phyloP scores from a whole-genome alignment of 1,284 basidiomycete species.

The Ceraceosorus bombacis region DNA sequence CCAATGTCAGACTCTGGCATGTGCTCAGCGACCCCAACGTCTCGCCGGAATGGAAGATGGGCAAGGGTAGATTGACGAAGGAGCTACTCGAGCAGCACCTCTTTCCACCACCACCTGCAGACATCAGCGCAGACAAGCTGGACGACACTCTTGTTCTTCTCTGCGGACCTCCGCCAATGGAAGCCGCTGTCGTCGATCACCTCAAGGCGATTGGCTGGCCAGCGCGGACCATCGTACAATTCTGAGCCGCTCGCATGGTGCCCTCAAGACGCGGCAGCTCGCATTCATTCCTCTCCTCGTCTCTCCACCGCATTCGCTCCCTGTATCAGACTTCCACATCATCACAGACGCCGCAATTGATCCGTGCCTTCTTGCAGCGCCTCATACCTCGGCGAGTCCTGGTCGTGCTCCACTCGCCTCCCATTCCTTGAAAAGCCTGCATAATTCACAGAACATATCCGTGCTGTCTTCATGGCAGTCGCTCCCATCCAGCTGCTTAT shows the following conservation, averaged over 20 bases:
- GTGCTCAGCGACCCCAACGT: slow-evolving; percentile 49
- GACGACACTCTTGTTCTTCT: slow-evolving; percentile 52
- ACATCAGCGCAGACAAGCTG: slow-evolving; percentile 14
- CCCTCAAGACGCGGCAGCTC: no score
- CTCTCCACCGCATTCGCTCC: no score
- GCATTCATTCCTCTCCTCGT: no score
- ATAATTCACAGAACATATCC: no score
- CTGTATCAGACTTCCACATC: no score
- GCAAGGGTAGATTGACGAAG: slow-evolving; percentile 52
- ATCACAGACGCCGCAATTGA: no score
- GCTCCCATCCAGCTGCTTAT: no score
- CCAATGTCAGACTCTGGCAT: slow-evolving; percentile 53
- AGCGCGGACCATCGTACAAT: slow-evolving; percentile 34
- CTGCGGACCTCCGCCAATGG: slow-evolving; percentile 57
- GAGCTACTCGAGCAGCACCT: slow-evolving; percentile 52
- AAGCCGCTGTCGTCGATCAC: slow-evolving; percentile 24
- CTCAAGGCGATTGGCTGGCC: slow-evolving; percentile 37
- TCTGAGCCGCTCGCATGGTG: slow-evolving; percentile 12
- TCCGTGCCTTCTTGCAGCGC: no score
- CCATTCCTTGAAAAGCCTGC: no score
- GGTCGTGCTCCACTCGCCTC: no score
- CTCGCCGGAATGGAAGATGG: slow-evolving; percentile 51
- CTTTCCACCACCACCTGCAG: slow-evolving; percentile 22
- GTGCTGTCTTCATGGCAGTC: no score
- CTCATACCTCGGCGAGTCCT: no score